Evolutionary conservation across 2,329 filamentous ascomycete species (phyloP).

Genomic region (Fusarium scirpi): DNA sequence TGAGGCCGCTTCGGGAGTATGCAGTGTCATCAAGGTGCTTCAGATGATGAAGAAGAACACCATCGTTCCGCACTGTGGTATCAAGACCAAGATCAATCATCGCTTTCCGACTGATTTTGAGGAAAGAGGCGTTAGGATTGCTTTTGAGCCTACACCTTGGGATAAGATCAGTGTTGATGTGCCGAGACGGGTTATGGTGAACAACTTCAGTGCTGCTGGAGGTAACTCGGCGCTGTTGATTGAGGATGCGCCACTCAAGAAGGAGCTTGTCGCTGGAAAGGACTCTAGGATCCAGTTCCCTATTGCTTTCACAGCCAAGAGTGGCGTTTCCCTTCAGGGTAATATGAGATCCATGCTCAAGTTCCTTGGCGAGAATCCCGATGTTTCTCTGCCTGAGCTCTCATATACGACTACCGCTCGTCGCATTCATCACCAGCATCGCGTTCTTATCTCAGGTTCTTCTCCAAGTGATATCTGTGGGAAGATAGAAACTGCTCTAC

Average conservation of each 20-base stretch:
- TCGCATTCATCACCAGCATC: constrained; percentile 55
- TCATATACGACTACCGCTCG: constrained; percentile 56
- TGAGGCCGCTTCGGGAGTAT: constrained; percentile 70
- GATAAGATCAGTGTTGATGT: constrained; percentile 52
- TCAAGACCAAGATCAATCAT: constrained; percentile 62
- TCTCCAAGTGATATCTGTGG: constrained; percentile 1
- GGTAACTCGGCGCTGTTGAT: constrained; percentile 77
- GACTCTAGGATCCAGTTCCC: constrained; percentile 46
- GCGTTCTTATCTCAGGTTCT: constrained; percentile 52
- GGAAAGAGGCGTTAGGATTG: constrained; percentile 62
- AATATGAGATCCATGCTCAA: constrained; percentile 26
- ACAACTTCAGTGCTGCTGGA: constrained; percentile 79
- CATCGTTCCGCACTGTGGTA: constrained; percentile 66
- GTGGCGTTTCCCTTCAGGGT: constrained; percentile 18
- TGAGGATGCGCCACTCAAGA: constrained; percentile 61
- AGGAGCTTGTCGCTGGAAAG: constrained; percentile 54
- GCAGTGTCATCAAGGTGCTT: constrained; percentile 66
- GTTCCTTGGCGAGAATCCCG: constrained; percentile 42
- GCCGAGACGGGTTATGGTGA: constrained; percentile 66
- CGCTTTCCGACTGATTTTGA: constrained; percentile 57
- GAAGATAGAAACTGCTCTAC: constrained; percentile 16
- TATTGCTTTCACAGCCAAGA: constrained; percentile 24
- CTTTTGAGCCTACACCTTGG: constrained; percentile 64
- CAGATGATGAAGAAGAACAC: constrained; percentile 61
- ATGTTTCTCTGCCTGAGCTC: constrained; percentile 59